Conservation (phyloP, 345 rosid genomes). For the Citropsis articulata region DNA sequence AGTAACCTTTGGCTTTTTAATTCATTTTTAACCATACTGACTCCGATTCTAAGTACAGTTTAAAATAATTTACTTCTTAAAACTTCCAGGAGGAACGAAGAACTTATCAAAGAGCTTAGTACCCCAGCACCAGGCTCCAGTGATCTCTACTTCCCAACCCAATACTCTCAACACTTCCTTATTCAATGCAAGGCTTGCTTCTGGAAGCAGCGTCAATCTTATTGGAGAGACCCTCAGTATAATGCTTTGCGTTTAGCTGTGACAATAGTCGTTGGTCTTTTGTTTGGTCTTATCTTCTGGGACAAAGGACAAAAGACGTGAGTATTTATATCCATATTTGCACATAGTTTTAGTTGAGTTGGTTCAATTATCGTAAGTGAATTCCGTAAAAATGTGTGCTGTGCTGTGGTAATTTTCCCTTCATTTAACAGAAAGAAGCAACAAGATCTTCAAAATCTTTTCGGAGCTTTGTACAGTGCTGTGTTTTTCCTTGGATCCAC, state of each 20-base stretch:
- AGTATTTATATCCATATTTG: neutral
- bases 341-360: too few relatives aligned
- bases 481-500: constrained; percentile 46
- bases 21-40: neutral
- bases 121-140: constrained; percentile 55
- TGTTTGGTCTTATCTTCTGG: constrained; percentile 80
- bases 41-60: neutral
- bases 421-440: constrained; percentile 24
- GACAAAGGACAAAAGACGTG: constrained; percentile 53
- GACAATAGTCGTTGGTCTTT: constrained; percentile 36
- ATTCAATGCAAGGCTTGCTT: constrained; percentile 71
- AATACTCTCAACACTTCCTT: constrained; percentile 59
- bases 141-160: constrained; percentile 60
- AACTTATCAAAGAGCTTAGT: constrained; percentile 55
- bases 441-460: constrained; percentile 36
- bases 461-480: constrained; percentile 48
- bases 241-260: constrained; percentile 63
- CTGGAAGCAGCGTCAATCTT: constrained; percentile 76
- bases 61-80: neutral
- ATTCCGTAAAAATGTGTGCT: too few relatives aligned
- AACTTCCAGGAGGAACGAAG: constrained; percentile 64
- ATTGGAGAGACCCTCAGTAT: constrained; percentile 78
- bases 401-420: neutral
- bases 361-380: too few relatives aligned
- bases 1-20: neutral